These are phyloP conservation scores for Trichoderma atrobrunneum DNA, from an alignment of 2,329 filamentous ascomycete species.

Conservation along the genomic window DNA sequence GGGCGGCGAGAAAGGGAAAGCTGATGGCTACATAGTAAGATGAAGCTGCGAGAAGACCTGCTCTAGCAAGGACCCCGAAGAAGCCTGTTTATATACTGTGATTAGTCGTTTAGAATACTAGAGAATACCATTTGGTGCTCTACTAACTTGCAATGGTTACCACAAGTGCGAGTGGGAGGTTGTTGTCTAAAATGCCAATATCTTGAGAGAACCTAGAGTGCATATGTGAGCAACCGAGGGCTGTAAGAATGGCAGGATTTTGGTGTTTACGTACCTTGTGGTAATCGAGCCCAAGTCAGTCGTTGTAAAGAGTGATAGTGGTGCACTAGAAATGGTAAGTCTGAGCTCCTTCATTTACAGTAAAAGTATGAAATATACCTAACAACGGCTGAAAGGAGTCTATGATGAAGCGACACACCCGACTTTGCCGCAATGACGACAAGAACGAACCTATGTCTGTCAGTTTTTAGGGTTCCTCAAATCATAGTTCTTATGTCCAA, in stretches of 20 bases:
- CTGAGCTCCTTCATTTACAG: no score
- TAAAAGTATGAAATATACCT: background rate
- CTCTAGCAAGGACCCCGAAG: constrained; percentile 30
- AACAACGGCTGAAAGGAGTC: constrained; percentile 24
- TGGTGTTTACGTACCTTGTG: background rate
- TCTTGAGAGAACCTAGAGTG: constrained; percentile 42
- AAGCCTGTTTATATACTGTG: constrained; percentile 31
- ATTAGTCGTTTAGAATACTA: background rate
- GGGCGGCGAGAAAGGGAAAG: constrained; percentile 41
- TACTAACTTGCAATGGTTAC: constrained; percentile 36
- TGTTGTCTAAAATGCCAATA: constrained; percentile 43
- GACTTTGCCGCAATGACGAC: constrained; percentile 29
- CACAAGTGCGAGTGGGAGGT: constrained; percentile 37
- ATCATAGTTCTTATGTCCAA: background rate
- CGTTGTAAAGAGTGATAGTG: background rate
- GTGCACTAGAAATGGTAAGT: background rate
- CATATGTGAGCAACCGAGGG: background rate
- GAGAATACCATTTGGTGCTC: background rate
- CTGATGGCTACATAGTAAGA: constrained; percentile 38
- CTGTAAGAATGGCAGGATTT: background rate
- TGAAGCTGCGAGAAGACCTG: constrained; percentile 26
- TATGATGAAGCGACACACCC: constrained; percentile 27
- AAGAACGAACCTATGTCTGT: constrained; percentile 29
- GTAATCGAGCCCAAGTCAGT: background rate
- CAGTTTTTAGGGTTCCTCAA: no score